Conservation (phyloP, 192 early-diverging fungal genomes). For the Backusella parvicylindrica region DNA sequence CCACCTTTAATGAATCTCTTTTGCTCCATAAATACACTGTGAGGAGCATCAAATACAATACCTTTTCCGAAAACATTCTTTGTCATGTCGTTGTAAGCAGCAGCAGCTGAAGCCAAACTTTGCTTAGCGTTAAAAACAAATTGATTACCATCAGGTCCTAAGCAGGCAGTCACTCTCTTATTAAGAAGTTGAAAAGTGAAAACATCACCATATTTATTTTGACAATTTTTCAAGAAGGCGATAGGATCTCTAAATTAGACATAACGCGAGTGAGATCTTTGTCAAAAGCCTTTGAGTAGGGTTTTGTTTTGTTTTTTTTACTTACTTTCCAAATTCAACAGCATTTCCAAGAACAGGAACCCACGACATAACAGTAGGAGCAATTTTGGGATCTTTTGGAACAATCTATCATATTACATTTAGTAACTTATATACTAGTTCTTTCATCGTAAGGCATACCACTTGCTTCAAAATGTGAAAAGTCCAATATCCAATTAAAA, state of each 20-base stretch:
- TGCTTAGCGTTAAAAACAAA: conserved; percentile 93
- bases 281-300: background rate
- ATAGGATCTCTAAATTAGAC: conserved; percentile 63
- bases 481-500: conserved; percentile 7
- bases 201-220: conserved; percentile 80
- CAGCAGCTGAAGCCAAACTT: conserved; percentile 82
- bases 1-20: conserved; percentile 96
- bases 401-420: conserved; percentile 2
- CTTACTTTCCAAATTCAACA: conserved; percentile 75
- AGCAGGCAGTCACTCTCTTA: conserved; percentile 81
- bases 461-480: conserved; percentile 30
- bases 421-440: background rate
- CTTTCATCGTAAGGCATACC: background rate
- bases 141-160: conserved; percentile 91
- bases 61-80: conserved; percentile 91
- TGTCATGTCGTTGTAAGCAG: conserved; percentile 91
- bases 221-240: conserved; percentile 77
- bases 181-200: conserved; percentile 94
- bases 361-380: conserved; percentile 69
- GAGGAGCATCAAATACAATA: conserved; percentile 93
- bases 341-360: conserved; percentile 89
- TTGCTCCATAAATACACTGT: conserved; percentile 95
- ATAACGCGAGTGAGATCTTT: background rate
- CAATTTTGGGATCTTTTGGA: conserved; percentile 44
- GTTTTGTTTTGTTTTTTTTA: too few relatives aligned